phyloP scores from a whole-genome alignment of 2,329 filamentous ascomycete species.

The Aureobasidium sp. region DNA sequence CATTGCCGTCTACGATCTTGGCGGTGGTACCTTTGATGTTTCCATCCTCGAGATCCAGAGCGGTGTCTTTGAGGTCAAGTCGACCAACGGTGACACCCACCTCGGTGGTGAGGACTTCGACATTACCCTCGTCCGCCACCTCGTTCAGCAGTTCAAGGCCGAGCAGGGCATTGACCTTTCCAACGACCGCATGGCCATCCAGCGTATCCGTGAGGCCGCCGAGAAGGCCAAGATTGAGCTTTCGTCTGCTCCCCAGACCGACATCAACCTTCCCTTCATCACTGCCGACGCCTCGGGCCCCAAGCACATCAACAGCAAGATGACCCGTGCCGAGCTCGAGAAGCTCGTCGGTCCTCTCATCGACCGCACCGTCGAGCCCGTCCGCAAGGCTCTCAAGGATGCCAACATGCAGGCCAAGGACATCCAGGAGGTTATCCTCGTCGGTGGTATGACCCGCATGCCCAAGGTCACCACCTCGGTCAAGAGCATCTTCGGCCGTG shows the following conservation, averaged over 20 bases:
- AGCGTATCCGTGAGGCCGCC: conserved; percentile 93
- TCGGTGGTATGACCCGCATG: conserved; percentile 98
- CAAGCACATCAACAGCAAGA: conserved; percentile 96
- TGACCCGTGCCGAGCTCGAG: conserved; percentile 98
- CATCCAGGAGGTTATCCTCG: conserved; percentile 94
- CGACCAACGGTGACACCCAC: conserved; percentile 95
- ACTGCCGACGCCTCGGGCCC: conserved; percentile 84
- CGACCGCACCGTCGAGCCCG: conserved; percentile 85
- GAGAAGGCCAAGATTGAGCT: conserved; percentile 99
- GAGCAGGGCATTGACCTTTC: conserved; percentile 58
- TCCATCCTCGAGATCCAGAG: conserved; percentile 98
- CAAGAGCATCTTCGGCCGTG: conserved; percentile 99
- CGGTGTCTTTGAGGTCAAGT: conserved; percentile 98
- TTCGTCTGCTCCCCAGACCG: conserved; percentile 94
- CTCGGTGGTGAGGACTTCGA: conserved; percentile 96
- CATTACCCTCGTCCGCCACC: conserved; percentile 65
- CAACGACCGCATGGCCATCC: conserved; percentile 81
- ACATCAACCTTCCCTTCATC: conserved; percentile 96
- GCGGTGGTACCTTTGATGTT: conserved; percentile 99
- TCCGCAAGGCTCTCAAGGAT: conserved; percentile 95
- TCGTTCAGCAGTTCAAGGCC: conserved; percentile 89
- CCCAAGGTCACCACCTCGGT: conserved; percentile 60
- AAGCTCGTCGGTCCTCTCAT: conserved; percentile 95
- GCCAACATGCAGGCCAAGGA: conserved; percentile 81
- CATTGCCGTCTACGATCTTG: conserved; percentile 99